Evolutionary conservation across 176 grass and related monocot genomes (phyloP).

Genomic region (Triticum turgidum): DNA sequence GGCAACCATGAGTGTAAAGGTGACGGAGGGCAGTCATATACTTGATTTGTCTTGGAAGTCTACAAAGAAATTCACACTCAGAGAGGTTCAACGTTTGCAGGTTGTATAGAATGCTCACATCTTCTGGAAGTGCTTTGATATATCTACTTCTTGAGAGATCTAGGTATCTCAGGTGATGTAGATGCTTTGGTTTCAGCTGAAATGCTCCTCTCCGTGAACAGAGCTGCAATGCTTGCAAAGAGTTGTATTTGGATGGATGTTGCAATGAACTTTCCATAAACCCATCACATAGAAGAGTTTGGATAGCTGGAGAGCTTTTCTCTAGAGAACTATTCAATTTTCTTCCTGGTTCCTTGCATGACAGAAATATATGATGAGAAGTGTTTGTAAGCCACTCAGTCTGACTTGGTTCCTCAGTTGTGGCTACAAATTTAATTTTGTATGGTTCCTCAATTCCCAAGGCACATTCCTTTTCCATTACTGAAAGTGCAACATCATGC

Average conservation of each 20-base stretch:
- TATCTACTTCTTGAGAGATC: too few species aligned
- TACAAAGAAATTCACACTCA: too few species aligned
- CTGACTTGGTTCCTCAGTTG: not conserved
- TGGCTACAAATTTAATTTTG: not conserved
- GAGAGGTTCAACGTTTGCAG: too few species aligned
- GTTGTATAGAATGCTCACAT: too few species aligned
- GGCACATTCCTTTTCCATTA: not conserved
- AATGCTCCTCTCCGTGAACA: too few species aligned
- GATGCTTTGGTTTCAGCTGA: too few species aligned
- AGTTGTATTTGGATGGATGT: not conserved
- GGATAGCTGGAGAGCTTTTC: not conserved
- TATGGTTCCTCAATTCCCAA: not conserved
- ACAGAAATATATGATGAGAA: not conserved
- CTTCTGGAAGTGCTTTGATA: too few species aligned
- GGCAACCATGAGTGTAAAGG: not conserved
- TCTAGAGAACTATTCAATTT: not conserved
- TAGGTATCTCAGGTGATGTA: too few species aligned
- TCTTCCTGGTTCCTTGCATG: not conserved
- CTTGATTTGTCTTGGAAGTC: not conserved
- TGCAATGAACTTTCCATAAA: not conserved
- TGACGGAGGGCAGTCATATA: conserved; percentile 17
- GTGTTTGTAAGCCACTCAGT: not conserved
- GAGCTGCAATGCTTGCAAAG: not conserved
- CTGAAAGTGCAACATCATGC: not conserved
- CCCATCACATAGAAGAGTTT: not conserved